These are phyloP conservation scores for Terfezia boudieri DNA, from an alignment of 495 filamentous ascomycete species.

Conservation along the genomic window DNA sequence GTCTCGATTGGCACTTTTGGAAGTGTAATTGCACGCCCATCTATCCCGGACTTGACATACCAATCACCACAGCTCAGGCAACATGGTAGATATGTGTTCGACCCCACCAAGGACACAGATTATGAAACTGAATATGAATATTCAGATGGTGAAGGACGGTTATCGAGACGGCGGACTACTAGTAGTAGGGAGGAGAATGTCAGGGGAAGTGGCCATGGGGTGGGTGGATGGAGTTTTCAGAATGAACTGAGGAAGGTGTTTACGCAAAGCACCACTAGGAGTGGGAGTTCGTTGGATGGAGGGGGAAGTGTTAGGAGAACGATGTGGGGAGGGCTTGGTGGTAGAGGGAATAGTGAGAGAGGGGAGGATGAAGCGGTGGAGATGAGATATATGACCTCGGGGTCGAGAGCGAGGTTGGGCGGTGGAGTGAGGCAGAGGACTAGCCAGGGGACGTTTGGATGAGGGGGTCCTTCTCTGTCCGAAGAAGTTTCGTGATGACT, in stretches of 20 bases:
- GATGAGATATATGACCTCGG: too few species aligned
- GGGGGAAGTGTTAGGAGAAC: too few species aligned
- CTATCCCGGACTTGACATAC: background rate
- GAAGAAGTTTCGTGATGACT: too few species aligned
- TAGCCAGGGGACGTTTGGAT: too few species aligned
- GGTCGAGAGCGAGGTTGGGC: too few species aligned
- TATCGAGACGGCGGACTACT: too few species aligned
- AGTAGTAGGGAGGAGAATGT: background rate
- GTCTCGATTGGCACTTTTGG: background rate
- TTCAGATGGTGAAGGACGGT: too few species aligned
- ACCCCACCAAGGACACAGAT: background rate
- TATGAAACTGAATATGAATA: background rate
- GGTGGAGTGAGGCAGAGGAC: too few species aligned
- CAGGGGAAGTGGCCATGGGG: background rate
- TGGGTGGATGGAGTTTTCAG: background rate
- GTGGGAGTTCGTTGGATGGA: background rate
- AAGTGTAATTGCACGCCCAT: background rate
- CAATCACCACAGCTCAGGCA: background rate
- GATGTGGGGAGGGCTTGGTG: too few species aligned
- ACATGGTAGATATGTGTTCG: background rate
- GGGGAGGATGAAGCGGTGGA: too few species aligned
- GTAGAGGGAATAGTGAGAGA: too few species aligned
- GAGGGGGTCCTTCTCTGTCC: too few species aligned
- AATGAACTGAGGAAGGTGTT: background rate
- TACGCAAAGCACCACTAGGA: background rate